A percentile compares a stretch with the other conserved stretches of the same genome.
These are phyloP conservation scores for Panaeolus cyanescens DNA, from an alignment of 768 basidiomycete genomes.

Conservation along the genomic window DNA sequence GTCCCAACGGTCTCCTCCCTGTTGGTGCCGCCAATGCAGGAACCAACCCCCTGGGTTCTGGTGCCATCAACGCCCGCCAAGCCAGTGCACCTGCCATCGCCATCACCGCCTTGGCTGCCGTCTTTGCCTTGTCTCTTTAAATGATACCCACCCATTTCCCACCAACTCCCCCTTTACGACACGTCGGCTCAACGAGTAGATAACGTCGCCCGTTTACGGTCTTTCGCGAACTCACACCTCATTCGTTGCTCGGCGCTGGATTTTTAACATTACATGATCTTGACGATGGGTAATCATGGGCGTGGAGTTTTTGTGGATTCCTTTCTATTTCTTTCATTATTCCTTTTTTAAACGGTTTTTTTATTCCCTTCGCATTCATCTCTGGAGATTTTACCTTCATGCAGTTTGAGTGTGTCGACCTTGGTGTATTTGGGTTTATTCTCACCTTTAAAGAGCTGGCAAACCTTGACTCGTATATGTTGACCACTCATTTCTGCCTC, in stretches of 20 bases:
- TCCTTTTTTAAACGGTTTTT: slow-evolving; percentile 4
- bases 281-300: slow-evolving; percentile 16
- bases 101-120: slow-evolving; percentile 41
- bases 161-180: slow-evolving; percentile 2
- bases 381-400: slow-evolving; percentile 24
- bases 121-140: slow-evolving; percentile 36
- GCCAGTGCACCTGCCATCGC: slow-evolving; percentile 42
- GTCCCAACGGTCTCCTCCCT: slow-evolving; percentile 28
- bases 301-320: slow-evolving; percentile 14
- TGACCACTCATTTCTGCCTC: slow-evolving; percentile 11
- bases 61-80: slow-evolving; percentile 35
- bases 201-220: not conserved
- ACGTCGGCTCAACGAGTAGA: slow-evolving; percentile 10
- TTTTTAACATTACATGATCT: slow-evolving; percentile 12
- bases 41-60: slow-evolving; percentile 33
- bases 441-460: slow-evolving; percentile 24
- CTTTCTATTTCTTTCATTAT: slow-evolving; percentile 7
- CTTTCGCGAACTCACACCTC: not conserved
- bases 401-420: slow-evolving; percentile 17
- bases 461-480: slow-evolving; percentile 16
- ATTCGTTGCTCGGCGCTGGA: slow-evolving; percentile 7
- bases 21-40: slow-evolving; percentile 50
- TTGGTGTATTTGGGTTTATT: slow-evolving; percentile 22
- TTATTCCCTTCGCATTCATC: slow-evolving; percentile 11
- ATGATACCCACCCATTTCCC: slow-evolving; percentile 27